Base-by-base conservation (phyloP, 306 rosid genomes). In the Cicer judaicum region DNA sequence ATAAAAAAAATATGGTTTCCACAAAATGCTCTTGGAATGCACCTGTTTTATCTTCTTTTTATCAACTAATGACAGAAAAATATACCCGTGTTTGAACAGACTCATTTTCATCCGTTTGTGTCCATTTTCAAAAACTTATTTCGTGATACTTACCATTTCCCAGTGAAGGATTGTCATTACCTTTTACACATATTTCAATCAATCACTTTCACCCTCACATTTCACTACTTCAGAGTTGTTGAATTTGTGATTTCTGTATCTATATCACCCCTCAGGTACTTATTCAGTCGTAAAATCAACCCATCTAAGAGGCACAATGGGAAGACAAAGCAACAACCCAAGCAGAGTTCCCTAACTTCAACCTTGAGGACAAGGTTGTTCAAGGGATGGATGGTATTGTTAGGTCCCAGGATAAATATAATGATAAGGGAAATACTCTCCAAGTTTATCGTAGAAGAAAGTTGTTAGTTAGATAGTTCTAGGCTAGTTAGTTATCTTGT, bases 101-200 rank as follows among this genome's bases (percentile, higher is more conserved):
- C 47, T 19, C 44, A 53, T 21, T 64, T 48, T 2, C 40, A 19
- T 19, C 56, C 21, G 11, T 46, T 44, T 21, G 10, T 43, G 50
- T 75, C 50, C 2, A 36, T 62, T 50, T 49, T 19, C 72, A 72
- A 14, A 55, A 76, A 42, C 29, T n/a, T 19, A 53, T 43, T 52
- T 24, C 10, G 4, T 34, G 34, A 76, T 43, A 43, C 49, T 21
- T 14, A 14, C 53, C 14, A 62, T 74, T 62, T 63, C 10, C 44
- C 72, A 63, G 11, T 66, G 65, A 75, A 38, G 49, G 46, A 39
- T 38, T 42, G 36, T 21, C 62, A 60, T 67, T 72, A 53, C 64
- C 73, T 67, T 77, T 73, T 18, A 44, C 59, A 72, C 40, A 57
- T 72, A n/a, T 50, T 72, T 38, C 70, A 64, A 24, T 42, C 38